Evolutionary conservation across 345 rosid species (phyloP).

Genomic region (Euclidium syriacum): DNA sequence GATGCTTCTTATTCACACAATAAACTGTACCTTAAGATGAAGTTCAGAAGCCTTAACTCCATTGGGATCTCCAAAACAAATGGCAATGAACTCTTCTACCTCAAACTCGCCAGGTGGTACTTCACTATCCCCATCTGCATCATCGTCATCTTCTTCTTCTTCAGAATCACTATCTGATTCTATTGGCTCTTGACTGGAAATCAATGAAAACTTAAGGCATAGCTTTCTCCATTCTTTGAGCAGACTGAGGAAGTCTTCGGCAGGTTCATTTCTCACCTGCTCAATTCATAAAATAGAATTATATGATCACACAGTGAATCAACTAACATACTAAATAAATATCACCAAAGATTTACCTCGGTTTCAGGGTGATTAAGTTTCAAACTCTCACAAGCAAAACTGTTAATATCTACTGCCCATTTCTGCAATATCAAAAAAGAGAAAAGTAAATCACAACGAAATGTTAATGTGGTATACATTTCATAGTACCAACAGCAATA

Average conservation of each 20-base stretch:
- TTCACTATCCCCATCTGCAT: background rate
- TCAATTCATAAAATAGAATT: background rate
- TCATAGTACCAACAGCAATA: background rate
- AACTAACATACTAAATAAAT: background rate
- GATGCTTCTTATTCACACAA: too few species aligned
- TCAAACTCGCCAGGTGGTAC: constrained; percentile 13
- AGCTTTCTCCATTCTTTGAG: constrained; percentile 26
- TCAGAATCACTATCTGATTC: constrained; percentile 13
- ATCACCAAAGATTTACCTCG: constrained; percentile 23
- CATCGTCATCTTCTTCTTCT: background rate
- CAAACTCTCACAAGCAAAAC: constrained; percentile 36
- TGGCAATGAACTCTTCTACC: background rate
- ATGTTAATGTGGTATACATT: background rate
- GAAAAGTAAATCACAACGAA: background rate
- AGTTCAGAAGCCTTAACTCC: background rate
- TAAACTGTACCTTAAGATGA: constrained; percentile 14
- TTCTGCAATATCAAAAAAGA: constrained; percentile 14
- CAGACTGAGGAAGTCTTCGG: constrained; percentile 22
- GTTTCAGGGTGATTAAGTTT: constrained; percentile 37
- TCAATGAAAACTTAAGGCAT: constrained; percentile 18
- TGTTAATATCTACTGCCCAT: constrained; percentile 43
- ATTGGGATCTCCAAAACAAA: constrained; percentile 10
- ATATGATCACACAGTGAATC: background rate
- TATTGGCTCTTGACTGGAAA: background rate
- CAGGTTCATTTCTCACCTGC: constrained; percentile 32